Base-by-base conservation (phyloP, 2,329 filamentous ascomycete genomes). In the Mycogone perniciosa region DNA sequence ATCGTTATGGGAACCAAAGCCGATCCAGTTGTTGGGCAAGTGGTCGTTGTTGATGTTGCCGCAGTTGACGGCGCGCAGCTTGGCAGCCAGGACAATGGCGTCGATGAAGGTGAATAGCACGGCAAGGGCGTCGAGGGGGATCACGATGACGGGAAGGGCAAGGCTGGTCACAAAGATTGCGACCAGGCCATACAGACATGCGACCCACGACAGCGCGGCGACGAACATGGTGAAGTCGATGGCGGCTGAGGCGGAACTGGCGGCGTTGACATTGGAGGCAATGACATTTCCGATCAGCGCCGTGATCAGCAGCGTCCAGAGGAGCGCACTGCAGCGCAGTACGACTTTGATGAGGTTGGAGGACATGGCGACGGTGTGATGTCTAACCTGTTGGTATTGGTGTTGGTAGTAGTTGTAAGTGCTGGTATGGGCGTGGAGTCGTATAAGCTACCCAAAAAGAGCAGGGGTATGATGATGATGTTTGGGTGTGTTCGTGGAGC, bases 171-270 rank as follows among this genome's bases (percentile, higher is more conserved):
- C 68, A 60, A 86, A 70, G 29, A 75, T 67, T 3, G 77, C 73
- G 6, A 73, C 74, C 4, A 87, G 68, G 50, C 86, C 83, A 65
- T 80, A 83, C 46, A 90, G 65, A 37, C 81, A 68, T 41, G 79
- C 77, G 31, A 89, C 62, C 82, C 86, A 86, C 39, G 77, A 77
- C 56, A 88, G 74, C 1, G 79, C 77, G 34, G 80, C 74, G 57
- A 85, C 80, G 66, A 90, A 91, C 73, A 91, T 85, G 67, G 80
- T 74, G 64, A 80, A 82, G 70, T 82, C 81, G 66, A 82, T 64
- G 56, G 77, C 71, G n/a, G 74, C 67, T 54, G 61, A 66, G 53
- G 72, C 72, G 9, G 70, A 67, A 26, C 60, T 61, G 20, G 70
- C 64, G 47, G 71, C 74, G 59, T 71, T 64, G 46, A 68, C 60